phyloP scores from a whole-genome alignment of 2,329 filamentous ascomycete genomes.

The Aspergillus chevalieri region DNA sequence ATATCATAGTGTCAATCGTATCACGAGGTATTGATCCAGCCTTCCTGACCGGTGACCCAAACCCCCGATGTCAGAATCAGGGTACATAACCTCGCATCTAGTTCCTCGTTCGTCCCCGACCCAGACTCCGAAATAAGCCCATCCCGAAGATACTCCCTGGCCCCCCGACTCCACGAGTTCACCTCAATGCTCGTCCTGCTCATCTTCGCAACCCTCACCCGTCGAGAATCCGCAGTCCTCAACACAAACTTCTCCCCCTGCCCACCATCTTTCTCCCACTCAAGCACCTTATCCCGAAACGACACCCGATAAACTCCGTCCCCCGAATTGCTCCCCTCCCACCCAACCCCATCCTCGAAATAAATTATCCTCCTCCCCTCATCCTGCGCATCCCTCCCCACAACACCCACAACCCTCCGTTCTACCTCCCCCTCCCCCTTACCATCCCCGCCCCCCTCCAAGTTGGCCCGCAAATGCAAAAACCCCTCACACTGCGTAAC shows the following conservation, averaged over 20 bases:
- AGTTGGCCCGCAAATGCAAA: conserved; percentile 2
- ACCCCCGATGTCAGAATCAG: conserved; percentile 25
- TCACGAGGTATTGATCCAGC: conserved; percentile 15
- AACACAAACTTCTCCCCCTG: conserved; percentile 9
- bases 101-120: conserved; percentile 7
- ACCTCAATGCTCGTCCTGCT: conserved; percentile 1
- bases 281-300: not conserved
- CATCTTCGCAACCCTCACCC: not conserved
- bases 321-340: not conserved
- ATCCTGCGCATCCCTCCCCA: not conserved
- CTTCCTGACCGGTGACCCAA: conserved; percentile 22
- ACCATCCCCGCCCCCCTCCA: not conserved
- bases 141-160: conserved; percentile 13
- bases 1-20: not conserved
- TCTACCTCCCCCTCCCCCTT: not conserved
- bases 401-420: conserved; percentile 1
- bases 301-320: not conserved
- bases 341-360: not conserved
- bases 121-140: not conserved
- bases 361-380: no score
- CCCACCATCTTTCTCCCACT: conserved; percentile 8
- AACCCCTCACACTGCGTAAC: conserved; percentile 22
- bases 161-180: conserved; percentile 15
- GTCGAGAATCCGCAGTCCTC: conserved; percentile 1
- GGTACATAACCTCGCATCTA: conserved; percentile 23